Evolutionary conservation across 345 rosid species (phyloP).

Genomic region (Populus tremula): DNA sequence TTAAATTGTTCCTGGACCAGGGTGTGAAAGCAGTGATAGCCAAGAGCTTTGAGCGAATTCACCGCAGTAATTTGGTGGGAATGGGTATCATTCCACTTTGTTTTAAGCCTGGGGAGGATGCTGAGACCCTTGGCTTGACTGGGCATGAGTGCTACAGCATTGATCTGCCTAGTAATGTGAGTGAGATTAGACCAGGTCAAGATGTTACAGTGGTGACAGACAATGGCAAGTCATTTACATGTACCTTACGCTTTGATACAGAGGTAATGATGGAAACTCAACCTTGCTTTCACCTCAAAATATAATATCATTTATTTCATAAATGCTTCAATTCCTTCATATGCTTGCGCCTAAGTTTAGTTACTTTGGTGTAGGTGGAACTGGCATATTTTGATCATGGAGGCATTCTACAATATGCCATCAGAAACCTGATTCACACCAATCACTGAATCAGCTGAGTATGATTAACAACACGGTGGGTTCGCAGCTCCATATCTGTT

Average conservation of each 20-base stretch:
- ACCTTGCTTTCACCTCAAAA: neutral
- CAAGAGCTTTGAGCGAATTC: conserved; percentile 87
- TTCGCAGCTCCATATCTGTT: neutral
- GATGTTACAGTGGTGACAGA: conserved; percentile 66
- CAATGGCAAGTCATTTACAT: conserved; percentile 70
- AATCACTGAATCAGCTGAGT: conserved; percentile 22
- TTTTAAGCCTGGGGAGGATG: conserved; percentile 83
- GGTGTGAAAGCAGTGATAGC: conserved; percentile 91
- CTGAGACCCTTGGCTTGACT: conserved; percentile 68
- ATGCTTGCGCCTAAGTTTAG: neutral
- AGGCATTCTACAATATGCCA: conserved; percentile 60
- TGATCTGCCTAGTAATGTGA: conserved; percentile 54
- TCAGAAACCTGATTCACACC: conserved; percentile 48
- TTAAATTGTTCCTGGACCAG: conserved; percentile 35
- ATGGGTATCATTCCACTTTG: conserved; percentile 85
- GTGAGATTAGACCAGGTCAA: conserved; percentile 80
- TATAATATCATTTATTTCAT: too few species aligned
- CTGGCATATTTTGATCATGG: conserved; percentile 61
- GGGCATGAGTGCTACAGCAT: conserved; percentile 79
- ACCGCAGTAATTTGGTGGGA: conserved; percentile 83
- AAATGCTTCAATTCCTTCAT: neutral
- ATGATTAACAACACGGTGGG: neutral
- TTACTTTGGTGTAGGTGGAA: conserved; percentile 24
- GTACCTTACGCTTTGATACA: conserved; percentile 68
- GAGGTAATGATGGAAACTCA: conserved; percentile 46